Base-by-base conservation (phyloP, 192 early-diverging fungal genomes). In the Radiomyces spectabilis region DNA sequence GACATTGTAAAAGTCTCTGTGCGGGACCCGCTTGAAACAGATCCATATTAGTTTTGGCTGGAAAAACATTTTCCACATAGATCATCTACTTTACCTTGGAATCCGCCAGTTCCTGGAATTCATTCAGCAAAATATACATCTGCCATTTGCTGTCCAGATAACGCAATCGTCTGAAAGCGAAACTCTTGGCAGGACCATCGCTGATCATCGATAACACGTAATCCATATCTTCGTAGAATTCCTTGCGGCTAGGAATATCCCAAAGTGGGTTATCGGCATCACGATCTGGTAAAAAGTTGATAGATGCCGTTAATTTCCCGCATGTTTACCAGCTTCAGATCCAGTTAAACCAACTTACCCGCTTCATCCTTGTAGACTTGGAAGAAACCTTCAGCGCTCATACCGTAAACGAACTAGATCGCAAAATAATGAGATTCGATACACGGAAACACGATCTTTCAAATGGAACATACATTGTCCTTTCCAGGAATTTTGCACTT, bases 1-100 rank as follows among this genome's bases (percentile, higher is more conserved):
- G 41, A 97, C 92, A 52, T 97, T 97, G 80, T 97, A 97, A 63
- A 95, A 91, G 66, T 97, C 95, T 51, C 94, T 79, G 55, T 94
- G 94, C 1, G 94, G 89, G 8, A 95, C 92, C 43, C 79, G 57
- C 76, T 84, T 47, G 33, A n/a, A 47, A 27, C 2, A 30, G 18
- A 16, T 42, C 4, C 16, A 5, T 16, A n/a, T 42, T 26, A 12
- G 1, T 25, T 43, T 34, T n/a, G n/a, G n/a, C n/a, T n/a, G n/a
- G n/a, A n/a, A n/a, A n/a, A n/a, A n/a, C n/a, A n/a, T n/a, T n/a
- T n/a, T n/a, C n/a, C n/a, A n/a, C n/a, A n/a, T n/a, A n/a, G n/a
- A n/a, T n/a, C n/a, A n/a, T 16, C 35, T 19, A 30, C 30, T 29
- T 30, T 41, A 85, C 74, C 74, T 98, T 95, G 43, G 86, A 80